Base-by-base conservation (phyloP, 2,329 filamentous ascomycete genomes). In the Ploettnerulaceae sp. region DNA sequence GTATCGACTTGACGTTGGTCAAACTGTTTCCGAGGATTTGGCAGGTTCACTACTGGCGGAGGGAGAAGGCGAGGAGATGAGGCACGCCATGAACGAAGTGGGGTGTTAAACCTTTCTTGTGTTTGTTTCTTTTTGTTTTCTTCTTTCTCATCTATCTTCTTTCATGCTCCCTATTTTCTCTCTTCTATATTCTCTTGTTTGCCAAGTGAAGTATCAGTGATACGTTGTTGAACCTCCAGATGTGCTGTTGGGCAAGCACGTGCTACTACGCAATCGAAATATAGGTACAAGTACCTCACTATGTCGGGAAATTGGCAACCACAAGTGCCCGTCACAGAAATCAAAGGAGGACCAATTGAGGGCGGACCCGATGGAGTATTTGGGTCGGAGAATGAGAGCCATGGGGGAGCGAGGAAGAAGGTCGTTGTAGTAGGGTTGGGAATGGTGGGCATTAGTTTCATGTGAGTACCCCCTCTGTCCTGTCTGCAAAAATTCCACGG, bases 391-490 rank as follows among this genome's bases (percentile, higher is more conserved):
- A 56, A 55, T 15, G 42, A 57, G 24, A 43, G 45, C n/a, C 54
- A 56, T 47, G 57, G 47, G 24, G 40, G 39, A 4, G 9, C 38
- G n/a, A 61, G 79, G 52, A 88, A 86, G 65, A 81, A 75, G 61
- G 69, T 94, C 26, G 88, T 94, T 2, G 81, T 95, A 28, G 87
- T 95, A 29, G 89, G 89, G 7, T 68, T 95, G 67, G 89, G 89
- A 2, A 96, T 96, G 90, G 89, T 95, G 34, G 88, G 85, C 29
- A 84, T 93, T 57, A 82, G 86, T 32, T 91, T 94, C 64, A 88
- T 94, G 86, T 91, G 69, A 74, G 84, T 73, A 8, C 32, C 17
- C n/a, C 4, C 14, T 40, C 35, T 38, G 9, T 24, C 15, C 31
- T n/a, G 18, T 18, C 40, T 33, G 11, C 32, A n/a, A n/a, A n/a